A percentile compares a stretch with the other conserved stretches of the same genome.
phyloP scores from a whole-genome alignment of 495 filamentous ascomycete species.

The Symbiotaphrina buchneri region DNA sequence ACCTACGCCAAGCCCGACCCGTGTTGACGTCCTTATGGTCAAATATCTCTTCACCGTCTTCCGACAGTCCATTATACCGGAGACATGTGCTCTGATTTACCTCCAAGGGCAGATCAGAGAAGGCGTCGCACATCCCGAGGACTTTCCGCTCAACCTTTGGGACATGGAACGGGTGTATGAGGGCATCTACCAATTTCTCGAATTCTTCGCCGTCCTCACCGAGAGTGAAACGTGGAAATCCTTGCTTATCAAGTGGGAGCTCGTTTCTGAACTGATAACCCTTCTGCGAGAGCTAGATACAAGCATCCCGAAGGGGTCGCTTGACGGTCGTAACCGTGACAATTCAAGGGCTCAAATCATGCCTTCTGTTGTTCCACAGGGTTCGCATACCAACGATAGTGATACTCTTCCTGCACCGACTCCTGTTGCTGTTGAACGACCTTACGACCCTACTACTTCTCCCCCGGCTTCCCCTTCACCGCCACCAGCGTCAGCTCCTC shows the following conservation, averaged over 20 bases:
- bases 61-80: constrained; percentile 73
- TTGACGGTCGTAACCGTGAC: too few species aligned
- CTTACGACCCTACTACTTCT: constrained; percentile 24
- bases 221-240: constrained; percentile 29
- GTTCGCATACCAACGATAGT: neutral
- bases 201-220: constrained; percentile 80
- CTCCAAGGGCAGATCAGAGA: constrained; percentile 72
- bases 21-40: constrained; percentile 47
- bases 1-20: constrained; percentile 9
- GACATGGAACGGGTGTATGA: constrained; percentile 87
- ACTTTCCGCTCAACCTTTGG: constrained; percentile 88
- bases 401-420: constrained; percentile 6
- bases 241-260: constrained; percentile 73
- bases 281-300: constrained; percentile 69
- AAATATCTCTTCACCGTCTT: constrained; percentile 84
- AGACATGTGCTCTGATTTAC: constrained; percentile 80
- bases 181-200: constrained; percentile 77
- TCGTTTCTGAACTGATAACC: constrained; percentile 61
- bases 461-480: constrained; percentile 10
- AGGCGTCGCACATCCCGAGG: constrained; percentile 39
- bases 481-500: constrained; percentile 25
- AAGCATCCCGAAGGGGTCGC: constrained; percentile 65
- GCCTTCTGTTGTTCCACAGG: too few species aligned
- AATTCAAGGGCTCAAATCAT: too few species aligned
- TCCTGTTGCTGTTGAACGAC: constrained; percentile 31